Percentiles rank a stretch among this genome's conserved stretches.
phyloP scores from a whole-genome alignment of 2,329 filamentous ascomycete genomes.

The Alternaria triticina region DNA sequence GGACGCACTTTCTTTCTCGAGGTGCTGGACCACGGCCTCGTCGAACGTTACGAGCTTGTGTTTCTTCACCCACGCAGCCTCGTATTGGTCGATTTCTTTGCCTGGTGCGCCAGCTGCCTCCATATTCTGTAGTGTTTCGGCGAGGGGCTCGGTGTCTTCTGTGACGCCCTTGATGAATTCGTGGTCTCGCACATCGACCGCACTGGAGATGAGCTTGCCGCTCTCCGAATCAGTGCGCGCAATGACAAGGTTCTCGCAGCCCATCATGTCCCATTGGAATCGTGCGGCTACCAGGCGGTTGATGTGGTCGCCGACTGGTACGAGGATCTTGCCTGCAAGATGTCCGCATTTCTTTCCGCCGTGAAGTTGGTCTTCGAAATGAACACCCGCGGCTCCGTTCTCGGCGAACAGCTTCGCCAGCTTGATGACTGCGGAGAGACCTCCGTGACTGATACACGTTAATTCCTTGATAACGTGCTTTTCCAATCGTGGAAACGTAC shows the following conservation, averaged over 20 bases:
- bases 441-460: slow-evolving; percentile 73
- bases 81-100: slow-evolving; percentile 82
- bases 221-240: slow-evolving; percentile 96
- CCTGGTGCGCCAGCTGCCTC: slow-evolving; percentile 79
- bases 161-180: slow-evolving; percentile 93
- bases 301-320: slow-evolving; percentile 94
- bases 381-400: slow-evolving; percentile 92
- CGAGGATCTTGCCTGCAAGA: slow-evolving; percentile 92
- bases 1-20: slow-evolving; percentile 69
- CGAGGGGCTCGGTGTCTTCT: slow-evolving; percentile 78
- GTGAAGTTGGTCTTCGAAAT: slow-evolving; percentile 97
- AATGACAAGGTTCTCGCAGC: slow-evolving; percentile 90
- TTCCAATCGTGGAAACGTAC: slow-evolving; percentile 36
- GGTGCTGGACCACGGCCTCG: slow-evolving; percentile 81
- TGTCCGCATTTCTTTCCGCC: slow-evolving; percentile 99
- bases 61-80: slow-evolving; percentile 85
- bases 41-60: slow-evolving; percentile 90
- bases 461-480: not conserved
- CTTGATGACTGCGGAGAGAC: slow-evolving; percentile 90
- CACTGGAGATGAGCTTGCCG: slow-evolving; percentile 85
- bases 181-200: slow-evolving; percentile 92
- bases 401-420: slow-evolving; percentile 97
- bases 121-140: slow-evolving; percentile 90
- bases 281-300: slow-evolving; percentile 89
- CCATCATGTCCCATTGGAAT: slow-evolving; percentile 99